Evolutionary conservation across 805 yeast species (phyloP).

Genomic region (Saccharomycopsis olivae): DNA sequence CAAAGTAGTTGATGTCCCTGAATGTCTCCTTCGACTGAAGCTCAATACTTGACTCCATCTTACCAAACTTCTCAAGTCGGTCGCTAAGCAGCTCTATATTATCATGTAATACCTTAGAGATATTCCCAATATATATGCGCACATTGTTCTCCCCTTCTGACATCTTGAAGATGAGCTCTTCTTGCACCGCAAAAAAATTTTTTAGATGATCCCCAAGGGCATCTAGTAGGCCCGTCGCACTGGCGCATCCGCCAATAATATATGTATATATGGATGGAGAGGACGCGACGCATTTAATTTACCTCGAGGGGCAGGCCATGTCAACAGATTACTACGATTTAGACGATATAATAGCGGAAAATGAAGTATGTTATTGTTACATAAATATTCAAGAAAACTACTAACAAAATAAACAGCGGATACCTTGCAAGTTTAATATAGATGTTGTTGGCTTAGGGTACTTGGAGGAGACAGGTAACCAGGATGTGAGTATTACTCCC

Average conservation of each 20-base stretch:
- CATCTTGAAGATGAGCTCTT: no score
- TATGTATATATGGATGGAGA: no score
- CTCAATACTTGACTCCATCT: slow-evolving; percentile 35
- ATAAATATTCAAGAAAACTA: not conserved
- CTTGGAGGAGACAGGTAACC: slow-evolving; percentile 67
- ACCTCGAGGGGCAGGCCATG: no score
- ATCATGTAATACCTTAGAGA: slow-evolving; percentile 42
- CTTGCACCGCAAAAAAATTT: no score
- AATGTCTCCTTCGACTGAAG: slow-evolving; percentile 43
- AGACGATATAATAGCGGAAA: slow-evolving; percentile 65
- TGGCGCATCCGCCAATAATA: no score
- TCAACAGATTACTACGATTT: slow-evolving; percentile 60
- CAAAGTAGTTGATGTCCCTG: slow-evolving; percentile 42
- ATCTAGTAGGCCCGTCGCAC: no score
- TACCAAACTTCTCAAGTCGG: slow-evolving; percentile 59
- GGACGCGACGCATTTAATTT: no score
- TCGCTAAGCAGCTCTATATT: slow-evolving; percentile 35
- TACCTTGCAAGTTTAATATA: slow-evolving; percentile 72
- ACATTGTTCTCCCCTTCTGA: slow-evolving; percentile 1
- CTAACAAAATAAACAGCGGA: slow-evolving; percentile 27
- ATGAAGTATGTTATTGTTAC: slow-evolving; percentile 31
- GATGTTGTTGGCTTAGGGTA: slow-evolving; percentile 84
- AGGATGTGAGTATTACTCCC: slow-evolving; percentile 26
- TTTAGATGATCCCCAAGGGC: no score
- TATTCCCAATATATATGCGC: slow-evolving; percentile 57